Evolutionary conservation across 164 flowering plant species (phyloP).

Genomic region (Vitis rupestris): DNA sequence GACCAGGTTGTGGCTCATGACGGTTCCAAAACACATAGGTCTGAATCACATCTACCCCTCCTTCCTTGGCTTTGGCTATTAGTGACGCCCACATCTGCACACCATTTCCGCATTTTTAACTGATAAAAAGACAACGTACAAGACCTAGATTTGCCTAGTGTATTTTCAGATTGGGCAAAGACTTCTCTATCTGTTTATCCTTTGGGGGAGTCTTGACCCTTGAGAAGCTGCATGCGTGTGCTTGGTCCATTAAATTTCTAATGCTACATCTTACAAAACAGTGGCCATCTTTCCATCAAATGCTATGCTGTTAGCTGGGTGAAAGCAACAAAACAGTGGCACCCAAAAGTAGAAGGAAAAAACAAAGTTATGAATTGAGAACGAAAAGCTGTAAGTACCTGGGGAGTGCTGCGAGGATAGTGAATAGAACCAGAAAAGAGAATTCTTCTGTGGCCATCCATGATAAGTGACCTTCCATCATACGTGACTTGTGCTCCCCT

Average conservation of each 20-base stretch:
- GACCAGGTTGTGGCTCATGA: conserved; percentile 77
- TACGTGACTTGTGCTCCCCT: conserved; percentile 19
- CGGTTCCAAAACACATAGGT: conserved; percentile 85
- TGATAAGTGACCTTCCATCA: conserved; percentile 31
- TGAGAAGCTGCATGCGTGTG: background rate
- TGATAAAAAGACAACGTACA: too few species aligned
- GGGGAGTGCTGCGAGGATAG: conserved; percentile 40
- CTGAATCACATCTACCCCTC: conserved; percentile 75
- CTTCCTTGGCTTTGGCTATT: conserved; percentile 67
- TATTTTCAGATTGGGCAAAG: too few species aligned
- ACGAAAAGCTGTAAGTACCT: conserved; percentile 10
- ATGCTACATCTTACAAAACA: too few species aligned
- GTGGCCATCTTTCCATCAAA: too few species aligned
- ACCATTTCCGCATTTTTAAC: background rate
- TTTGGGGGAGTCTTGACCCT: too few species aligned
- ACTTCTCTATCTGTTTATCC: too few species aligned
- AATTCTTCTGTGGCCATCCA: conserved; percentile 24
- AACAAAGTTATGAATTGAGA: too few species aligned
- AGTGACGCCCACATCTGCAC: conserved; percentile 85
- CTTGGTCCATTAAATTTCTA: background rate
- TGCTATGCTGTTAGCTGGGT: too few species aligned
- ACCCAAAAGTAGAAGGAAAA: too few species aligned
- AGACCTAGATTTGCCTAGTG: too few species aligned
- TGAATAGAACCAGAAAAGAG: conserved; percentile 38
- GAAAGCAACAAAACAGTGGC: too few species aligned